Evolutionary conservation across 164 flowering plant genomes (phyloP).

Genomic region (Vitis labrusca): DNA sequence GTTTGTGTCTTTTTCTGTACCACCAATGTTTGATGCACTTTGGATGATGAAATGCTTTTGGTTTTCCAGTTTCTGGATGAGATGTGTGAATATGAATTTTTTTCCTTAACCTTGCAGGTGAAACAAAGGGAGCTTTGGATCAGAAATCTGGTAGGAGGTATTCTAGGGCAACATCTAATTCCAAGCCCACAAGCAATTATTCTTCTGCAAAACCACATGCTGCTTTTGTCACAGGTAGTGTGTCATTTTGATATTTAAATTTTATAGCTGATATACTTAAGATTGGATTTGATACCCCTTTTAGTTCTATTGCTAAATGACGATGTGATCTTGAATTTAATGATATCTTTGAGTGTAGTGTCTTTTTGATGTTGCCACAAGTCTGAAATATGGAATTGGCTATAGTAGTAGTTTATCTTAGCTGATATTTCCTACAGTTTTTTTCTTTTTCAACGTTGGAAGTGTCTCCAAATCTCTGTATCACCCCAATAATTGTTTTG

Average conservation of each 20-base stretch:
- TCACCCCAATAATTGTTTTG: too few relatives aligned
- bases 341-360: too few relatives aligned
- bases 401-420: too few relatives aligned
- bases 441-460: too few relatives aligned
- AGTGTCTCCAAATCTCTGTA: too few relatives aligned
- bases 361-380: too few relatives aligned
- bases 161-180: constrained; percentile 38
- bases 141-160: constrained; percentile 50
- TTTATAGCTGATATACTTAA: neutral
- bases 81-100: neutral
- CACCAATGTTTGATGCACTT: neutral
- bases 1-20: constrained; percentile 33
- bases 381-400: too few relatives aligned
- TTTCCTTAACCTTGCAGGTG: constrained; percentile 32
- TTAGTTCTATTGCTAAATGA: too few relatives aligned
- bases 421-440: too few relatives aligned
- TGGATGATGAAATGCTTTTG: neutral
- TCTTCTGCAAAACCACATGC: constrained; percentile 45
- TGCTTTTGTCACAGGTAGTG: constrained; percentile 46
- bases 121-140: constrained; percentile 43
- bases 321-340: too few relatives aligned
- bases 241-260: neutral
- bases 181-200: constrained; percentile 40
- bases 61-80: neutral
- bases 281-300: neutral